Percentiles rank a stretch among this genome's conserved stretches.
Evolutionary conservation across 2,329 filamentous ascomycete species (phyloP).

Genomic region (Fusarium luffae): DNA sequence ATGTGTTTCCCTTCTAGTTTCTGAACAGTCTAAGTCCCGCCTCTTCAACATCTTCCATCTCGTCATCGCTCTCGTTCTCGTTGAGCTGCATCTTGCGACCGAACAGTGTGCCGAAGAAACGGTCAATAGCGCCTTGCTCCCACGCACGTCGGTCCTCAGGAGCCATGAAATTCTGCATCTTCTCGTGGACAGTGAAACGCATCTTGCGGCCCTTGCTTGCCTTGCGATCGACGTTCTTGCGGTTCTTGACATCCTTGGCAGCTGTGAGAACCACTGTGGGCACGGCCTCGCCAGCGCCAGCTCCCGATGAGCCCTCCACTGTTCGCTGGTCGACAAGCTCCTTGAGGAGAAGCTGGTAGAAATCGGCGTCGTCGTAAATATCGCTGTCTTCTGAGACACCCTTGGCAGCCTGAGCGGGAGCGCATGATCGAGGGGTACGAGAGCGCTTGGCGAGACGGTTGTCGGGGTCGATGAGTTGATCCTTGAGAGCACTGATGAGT

Average conservation of each 20-base stretch:
- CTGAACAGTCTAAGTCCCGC: conserved; percentile 66
- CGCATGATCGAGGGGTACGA: conserved; percentile 78
- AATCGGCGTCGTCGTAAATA: conserved; percentile 93
- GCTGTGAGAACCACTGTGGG: conserved; percentile 73
- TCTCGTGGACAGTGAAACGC: conserved; percentile 94
- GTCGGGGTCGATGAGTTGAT: conserved; percentile 74
- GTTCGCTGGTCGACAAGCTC: conserved; percentile 92
- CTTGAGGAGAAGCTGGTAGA: conserved; percentile 93
- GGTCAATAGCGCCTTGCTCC: conserved; percentile 82
- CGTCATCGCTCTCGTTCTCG: conserved; percentile 66
- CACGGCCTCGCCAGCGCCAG: conserved; percentile 56
- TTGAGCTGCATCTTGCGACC: conserved; percentile 75
- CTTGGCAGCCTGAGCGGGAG: conserved; percentile 72
- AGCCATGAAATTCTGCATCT: conserved; percentile 98
- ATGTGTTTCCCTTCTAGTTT: conserved; percentile 43
- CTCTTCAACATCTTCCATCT: conserved; percentile 65
- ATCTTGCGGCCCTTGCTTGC: conserved; percentile 96
- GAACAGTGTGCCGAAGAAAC: conserved; percentile 79
- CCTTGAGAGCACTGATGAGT: conserved; percentile 74
- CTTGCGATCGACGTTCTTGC: conserved; percentile 88
- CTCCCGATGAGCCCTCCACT: conserved; percentile 67
- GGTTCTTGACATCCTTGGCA: conserved; percentile 80
- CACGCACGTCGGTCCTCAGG: conserved; percentile 84
- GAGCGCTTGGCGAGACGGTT: conserved; percentile 74
- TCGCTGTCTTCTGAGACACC: conserved; percentile 67